Conservation (phyloP, 164 flowering plant genomes). For the Piper betle region DNA sequence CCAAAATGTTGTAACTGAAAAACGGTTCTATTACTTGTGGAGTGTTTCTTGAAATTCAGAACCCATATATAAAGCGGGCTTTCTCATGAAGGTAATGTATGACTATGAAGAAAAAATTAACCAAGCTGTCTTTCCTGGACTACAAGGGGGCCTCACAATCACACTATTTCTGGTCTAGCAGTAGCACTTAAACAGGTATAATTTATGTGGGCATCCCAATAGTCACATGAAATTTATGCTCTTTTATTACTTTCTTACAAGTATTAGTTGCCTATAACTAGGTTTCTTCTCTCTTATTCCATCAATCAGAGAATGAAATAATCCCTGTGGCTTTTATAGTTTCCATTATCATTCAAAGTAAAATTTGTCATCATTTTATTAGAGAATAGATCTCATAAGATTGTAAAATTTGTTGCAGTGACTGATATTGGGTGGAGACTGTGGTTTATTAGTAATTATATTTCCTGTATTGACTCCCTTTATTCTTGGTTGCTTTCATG, state of each 20-base stretch:
- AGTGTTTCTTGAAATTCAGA: background rate
- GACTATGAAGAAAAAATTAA: conserved; percentile 96
- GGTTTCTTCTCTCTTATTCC: background rate
- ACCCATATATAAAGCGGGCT: background rate
- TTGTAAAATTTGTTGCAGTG: too few relatives aligned
- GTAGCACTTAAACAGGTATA: conserved; percentile 93
- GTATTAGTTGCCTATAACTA: too few relatives aligned
- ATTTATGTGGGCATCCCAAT: background rate
- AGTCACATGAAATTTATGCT: background rate
- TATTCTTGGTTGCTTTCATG: background rate
- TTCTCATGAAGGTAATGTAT: conserved; percentile 62
- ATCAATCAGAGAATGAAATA: too few relatives aligned
- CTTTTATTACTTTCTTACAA: background rate
- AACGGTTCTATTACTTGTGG: too few relatives aligned
- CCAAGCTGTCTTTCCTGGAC: conserved; percentile 96
- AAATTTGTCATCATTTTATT: too few relatives aligned
- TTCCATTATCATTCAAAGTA: too few relatives aligned
- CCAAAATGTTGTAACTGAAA: background rate
- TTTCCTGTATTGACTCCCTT: background rate
- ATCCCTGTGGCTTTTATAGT: background rate
- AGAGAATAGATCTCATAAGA: too few relatives aligned
- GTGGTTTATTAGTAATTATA: too few relatives aligned
- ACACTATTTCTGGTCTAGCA: conserved; percentile 93
- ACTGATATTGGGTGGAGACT: too few relatives aligned
- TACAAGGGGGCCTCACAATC: conserved; percentile 99